Percentiles rank a stretch among this genome's conserved stretches.
Evolutionary conservation across 805 yeast species (phyloP).

Genomic region (Maudiozyma barnettii): DNA sequence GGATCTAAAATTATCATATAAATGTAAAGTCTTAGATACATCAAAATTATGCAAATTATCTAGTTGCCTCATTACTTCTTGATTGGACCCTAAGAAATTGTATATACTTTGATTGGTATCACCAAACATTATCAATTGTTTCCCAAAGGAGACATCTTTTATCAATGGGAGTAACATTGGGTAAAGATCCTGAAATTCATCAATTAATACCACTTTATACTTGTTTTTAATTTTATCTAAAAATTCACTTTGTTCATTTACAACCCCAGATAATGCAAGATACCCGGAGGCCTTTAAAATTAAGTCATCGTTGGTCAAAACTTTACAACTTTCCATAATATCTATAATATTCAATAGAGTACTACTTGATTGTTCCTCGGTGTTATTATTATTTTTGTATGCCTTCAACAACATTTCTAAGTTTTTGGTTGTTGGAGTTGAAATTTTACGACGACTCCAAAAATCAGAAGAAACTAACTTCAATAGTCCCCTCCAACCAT

Average conservation of each 20-base stretch:
- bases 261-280: slow-evolving; percentile 2
- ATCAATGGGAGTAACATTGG: slow-evolving; percentile 40
- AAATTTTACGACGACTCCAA: slow-evolving; percentile 8
- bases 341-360: slow-evolving; percentile 4
- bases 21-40: slow-evolving; percentile 20
- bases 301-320: slow-evolving; percentile 26
- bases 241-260: slow-evolving; percentile 2
- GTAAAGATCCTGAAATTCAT: slow-evolving; percentile 68
- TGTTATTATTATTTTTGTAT: slow-evolving; percentile 7
- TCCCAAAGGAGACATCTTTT: slow-evolving; percentile 27
- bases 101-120: slow-evolving; percentile 66
- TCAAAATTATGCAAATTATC: slow-evolving; percentile 9
- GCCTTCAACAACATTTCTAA: slow-evolving; percentile 16
- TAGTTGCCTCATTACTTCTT: slow-evolving; percentile 25
- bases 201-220: slow-evolving; percentile 44
- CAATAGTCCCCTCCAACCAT: slow-evolving; percentile 41
- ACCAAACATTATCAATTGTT: slow-evolving; percentile 60
- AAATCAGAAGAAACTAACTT: slow-evolving; percentile 26
- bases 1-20: slow-evolving; percentile 51
- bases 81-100: slow-evolving; percentile 50
- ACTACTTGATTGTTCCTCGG: slow-evolving; percentile 1
- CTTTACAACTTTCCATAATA: slow-evolving; percentile 30
- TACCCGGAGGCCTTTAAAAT: slow-evolving; percentile 17
- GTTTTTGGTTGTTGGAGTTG: slow-evolving; percentile 7
- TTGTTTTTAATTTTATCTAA: slow-evolving; percentile 10